Evolutionary conservation across 345 rosid species (phyloP).

Genomic region (Melaleuca quinquenervia): DNA sequence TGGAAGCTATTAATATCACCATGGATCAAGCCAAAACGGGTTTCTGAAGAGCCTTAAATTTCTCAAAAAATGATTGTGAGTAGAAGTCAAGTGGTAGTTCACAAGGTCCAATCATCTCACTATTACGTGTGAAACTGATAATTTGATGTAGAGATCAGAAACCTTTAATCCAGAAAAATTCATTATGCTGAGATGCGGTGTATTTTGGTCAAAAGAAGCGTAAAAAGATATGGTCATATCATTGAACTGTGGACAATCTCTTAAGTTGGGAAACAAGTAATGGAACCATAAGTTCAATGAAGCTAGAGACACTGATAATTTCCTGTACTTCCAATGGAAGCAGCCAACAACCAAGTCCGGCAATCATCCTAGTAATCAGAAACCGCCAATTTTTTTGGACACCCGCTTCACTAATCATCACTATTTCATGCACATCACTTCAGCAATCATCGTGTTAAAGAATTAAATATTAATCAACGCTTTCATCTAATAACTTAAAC

Average conservation of each 20-base stretch:
- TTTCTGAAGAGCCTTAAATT: background rate
- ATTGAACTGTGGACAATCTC: background rate
- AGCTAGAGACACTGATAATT: background rate
- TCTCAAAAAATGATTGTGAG: background rate
- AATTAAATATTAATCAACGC: too few relatives aligned
- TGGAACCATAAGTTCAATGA: background rate
- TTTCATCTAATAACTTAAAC: too few relatives aligned
- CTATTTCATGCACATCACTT: background rate
- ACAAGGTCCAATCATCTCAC: background rate
- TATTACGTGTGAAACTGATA: background rate
- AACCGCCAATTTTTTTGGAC: background rate
- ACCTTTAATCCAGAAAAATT: background rate
- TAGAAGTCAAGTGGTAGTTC: background rate
- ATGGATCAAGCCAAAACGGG: background rate
- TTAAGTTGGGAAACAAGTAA: background rate
- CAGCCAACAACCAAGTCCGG: background rate
- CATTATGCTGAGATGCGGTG: background rate
- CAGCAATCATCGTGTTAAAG: too few relatives aligned
- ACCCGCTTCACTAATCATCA: background rate
- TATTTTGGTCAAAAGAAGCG: background rate
- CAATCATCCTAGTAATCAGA: background rate
- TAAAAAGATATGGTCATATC: background rate
- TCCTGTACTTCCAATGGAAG: background rate
- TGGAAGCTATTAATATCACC: background rate
- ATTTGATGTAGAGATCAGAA: background rate